These are phyloP conservation scores for Trichoderma lentiforme DNA, from an alignment of 2,329 filamentous ascomycete species.

Conservation along the genomic window DNA sequence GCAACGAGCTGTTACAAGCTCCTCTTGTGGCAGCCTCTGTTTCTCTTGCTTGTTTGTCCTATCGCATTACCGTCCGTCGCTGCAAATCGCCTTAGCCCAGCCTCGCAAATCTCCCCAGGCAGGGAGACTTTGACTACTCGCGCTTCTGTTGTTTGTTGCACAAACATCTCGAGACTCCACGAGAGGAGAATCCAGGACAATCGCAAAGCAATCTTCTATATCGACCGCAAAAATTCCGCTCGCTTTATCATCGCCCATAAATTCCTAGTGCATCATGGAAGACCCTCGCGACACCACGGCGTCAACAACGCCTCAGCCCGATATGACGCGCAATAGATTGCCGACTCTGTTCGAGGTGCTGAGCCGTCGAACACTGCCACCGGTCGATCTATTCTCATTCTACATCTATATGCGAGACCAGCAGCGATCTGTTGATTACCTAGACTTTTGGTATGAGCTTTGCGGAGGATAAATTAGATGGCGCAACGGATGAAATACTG, in stretches of 20 bases:
- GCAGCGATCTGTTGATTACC: slow-evolving; percentile 93
- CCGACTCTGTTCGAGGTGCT: slow-evolving; percentile 95
- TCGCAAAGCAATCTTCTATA: neutral
- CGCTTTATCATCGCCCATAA: neutral
- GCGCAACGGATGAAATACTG: slow-evolving; percentile 11
- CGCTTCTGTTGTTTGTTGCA: slow-evolving; percentile 18
- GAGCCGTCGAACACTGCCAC: slow-evolving; percentile 87
- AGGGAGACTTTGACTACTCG: slow-evolving; percentile 7
- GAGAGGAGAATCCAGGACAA: neutral
- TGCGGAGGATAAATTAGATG: neutral
- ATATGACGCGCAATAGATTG: slow-evolving; percentile 72
- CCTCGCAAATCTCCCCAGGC: slow-evolving; percentile 1
- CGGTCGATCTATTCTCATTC: slow-evolving; percentile 96
- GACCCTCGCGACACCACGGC: slow-evolving; percentile 30
- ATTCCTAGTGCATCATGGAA: slow-evolving; percentile 21
- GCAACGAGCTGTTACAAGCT: slow-evolving; percentile 21
- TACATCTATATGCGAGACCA: slow-evolving; percentile 99
- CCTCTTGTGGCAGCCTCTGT: slow-evolving; percentile 22
- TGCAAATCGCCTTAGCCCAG: neutral
- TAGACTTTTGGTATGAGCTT: slow-evolving; percentile 82
- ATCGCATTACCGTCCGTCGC: slow-evolving; percentile 1
- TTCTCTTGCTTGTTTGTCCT: neutral
- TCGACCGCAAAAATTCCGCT: neutral
- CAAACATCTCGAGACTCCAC: neutral
- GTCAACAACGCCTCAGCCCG: slow-evolving; percentile 52